Base-by-base conservation (phyloP, 169 alveolate genomes). In the Amoebophrya sp. region DNA sequence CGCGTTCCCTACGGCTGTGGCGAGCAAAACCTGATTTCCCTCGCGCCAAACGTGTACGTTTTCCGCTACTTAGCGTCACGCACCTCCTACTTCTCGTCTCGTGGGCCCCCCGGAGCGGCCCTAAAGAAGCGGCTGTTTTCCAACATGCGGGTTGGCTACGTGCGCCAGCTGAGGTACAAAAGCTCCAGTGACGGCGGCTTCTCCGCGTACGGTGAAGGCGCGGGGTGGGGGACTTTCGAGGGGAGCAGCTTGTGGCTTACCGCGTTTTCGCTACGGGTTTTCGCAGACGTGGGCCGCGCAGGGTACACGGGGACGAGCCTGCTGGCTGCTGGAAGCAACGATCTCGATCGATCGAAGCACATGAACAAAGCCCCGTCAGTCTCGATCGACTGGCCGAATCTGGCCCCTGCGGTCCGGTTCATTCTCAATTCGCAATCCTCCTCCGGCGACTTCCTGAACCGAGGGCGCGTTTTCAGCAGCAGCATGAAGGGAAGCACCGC, bases 1-100 rank as follows among this genome's bases (percentile, higher is more conserved):
- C 78, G 78, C 78, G 78, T 58, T 13, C 78, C 78, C 78, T 58
- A 58, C 78, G 78, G 78, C 39, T 58, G 78, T 16, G 78, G 78
- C 0, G 78, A 58, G 23, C 78, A 58, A n/a, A 58, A 58, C 34
- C 34, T 58, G 29, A 58, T 58, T 4, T 58, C 78, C 78, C 34
- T 58, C 39, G 78, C 78, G 29, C 78, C 78, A 2, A 58, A 58
- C 23, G 78, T 58, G 38, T 58, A 58, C 78, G 78, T 58, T 29
- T 58, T 23, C 23, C 26, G 34, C 78, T 58, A 58, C 78, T 16
- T 23, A 13, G 78, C 78, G 7, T 16, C 78, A 23, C n/a, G n/a
- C n/a, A n/a, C n/a, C n/a, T n/a, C n/a, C n/a, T n/a, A n/a, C n/a
- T n/a, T n/a, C n/a, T n/a, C n/a, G n/a, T n/a, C n/a, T n/a, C n/a